Evolutionary conservation across 345 rosid genomes (phyloP).

Genomic region (Citrus glauca): DNA sequence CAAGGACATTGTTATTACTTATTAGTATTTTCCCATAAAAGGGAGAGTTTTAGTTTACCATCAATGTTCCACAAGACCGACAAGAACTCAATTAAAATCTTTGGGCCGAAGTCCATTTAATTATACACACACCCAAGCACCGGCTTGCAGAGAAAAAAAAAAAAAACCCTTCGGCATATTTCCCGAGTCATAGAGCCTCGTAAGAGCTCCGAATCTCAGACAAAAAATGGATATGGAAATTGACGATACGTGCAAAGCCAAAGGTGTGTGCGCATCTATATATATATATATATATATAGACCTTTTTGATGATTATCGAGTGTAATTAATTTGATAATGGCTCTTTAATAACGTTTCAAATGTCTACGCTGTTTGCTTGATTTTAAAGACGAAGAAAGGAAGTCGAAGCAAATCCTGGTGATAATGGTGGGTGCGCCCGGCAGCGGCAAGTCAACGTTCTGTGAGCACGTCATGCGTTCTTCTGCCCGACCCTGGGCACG

Average conservation of each 20-base stretch:
- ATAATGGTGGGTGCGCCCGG: slow-evolving; percentile 83
- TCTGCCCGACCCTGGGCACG: slow-evolving; percentile 78
- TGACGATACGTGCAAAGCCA: slow-evolving; percentile 25
- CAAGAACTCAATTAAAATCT: neutral
- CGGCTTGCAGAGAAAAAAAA: neutral
- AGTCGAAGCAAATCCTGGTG: slow-evolving; percentile 39
- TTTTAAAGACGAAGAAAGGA: slow-evolving; percentile 34
- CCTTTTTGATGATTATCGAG: neutral
- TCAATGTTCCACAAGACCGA: neutral
- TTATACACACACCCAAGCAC: neutral
- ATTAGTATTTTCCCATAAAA: neutral
- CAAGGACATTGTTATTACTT: neutral
- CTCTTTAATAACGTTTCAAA: neutral
- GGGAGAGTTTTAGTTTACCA: neutral
- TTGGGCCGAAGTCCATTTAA: neutral
- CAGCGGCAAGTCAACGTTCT: slow-evolving; percentile 93
- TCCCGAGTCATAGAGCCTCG: neutral
- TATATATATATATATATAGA: too few relatives aligned
- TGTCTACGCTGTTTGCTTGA: neutral
- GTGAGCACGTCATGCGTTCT: slow-evolving; percentile 58
- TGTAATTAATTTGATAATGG: neutral
- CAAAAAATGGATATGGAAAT: slow-evolving; percentile 36
- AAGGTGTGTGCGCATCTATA: slow-evolving; percentile 11
- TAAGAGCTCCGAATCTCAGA: neutral
- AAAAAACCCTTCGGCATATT: neutral